Base-by-base conservation (phyloP, 2,329 filamentous ascomycete species). In the Trichoderma cornu-damae region DNA sequence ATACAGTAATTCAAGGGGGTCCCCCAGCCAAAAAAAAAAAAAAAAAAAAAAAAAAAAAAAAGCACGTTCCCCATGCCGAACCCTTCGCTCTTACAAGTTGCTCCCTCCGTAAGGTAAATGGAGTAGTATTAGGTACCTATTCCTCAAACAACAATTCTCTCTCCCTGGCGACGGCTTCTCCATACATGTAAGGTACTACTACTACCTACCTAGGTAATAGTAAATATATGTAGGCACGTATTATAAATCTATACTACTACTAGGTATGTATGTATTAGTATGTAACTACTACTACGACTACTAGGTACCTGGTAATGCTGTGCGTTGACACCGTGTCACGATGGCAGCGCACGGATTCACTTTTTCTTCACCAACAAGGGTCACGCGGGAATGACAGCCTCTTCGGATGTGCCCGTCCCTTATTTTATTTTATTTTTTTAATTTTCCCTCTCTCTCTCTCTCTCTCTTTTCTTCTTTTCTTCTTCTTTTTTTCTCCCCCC, bases 11-110 rank as follows among this genome's bases (percentile, higher is more conserved):
- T 30, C 38, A 47, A 55, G 42, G 51, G 51, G 51, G 40, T n/a
- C 20, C 28, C 51, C 51, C 32, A 46, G 51, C 38, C 30, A 40
- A 35, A 30, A 30, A 6, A n/a, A n/a, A n/a, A n/a, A n/a, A n/a
- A n/a, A n/a, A n/a, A n/a, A n/a, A n/a, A n/a, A n/a, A n/a, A n/a
- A n/a, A n/a, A n/a, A n/a, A n/a, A n/a, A 28, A 28, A 16, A 28
- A 47, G 49, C 49, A 52, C 49, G 40, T 55, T 30, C 51, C 51
- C 28, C 51, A 55, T 47, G 47, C 26, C 24, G 51, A 55, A 38
- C 42, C 51, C 51, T 34, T 35, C 30, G 26, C 51, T 46, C 9
- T 28, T 28, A 26, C 37, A 35, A 20, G 16, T 24, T 46, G 28
- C 24, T 46, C 43, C 26, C 18, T 30, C 26, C n/a, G 43, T n/a